A percentile compares a stretch with the other conserved stretches of the same genome.
Conservation (phyloP, 1,139 yeast genomes). For the Diutina mesorugosa region DNA sequence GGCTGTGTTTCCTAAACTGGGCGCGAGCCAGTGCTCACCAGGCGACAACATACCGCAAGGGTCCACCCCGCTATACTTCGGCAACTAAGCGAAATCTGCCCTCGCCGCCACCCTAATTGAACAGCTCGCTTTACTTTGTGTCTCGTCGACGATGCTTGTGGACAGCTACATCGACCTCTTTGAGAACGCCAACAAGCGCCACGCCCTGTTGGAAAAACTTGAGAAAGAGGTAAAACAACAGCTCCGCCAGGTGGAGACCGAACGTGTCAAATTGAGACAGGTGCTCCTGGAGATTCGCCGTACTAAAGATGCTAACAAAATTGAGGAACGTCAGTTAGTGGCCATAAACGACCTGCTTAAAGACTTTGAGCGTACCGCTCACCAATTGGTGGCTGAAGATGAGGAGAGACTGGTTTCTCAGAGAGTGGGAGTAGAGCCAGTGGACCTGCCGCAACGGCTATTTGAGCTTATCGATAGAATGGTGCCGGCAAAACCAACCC, state of each 20-base stretch:
- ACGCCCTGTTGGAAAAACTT: neutral
- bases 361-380: neutral
- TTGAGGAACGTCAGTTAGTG: conserved; percentile 1
- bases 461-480: neutral
- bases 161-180: conserved; percentile 2
- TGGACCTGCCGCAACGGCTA: neutral
- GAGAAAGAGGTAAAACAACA: conserved; percentile 1
- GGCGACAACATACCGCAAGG: neutral
- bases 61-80: neutral
- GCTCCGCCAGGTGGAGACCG: conserved; percentile 1
- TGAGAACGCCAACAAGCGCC: conserved; percentile 1
- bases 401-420: neutral
- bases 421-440: neutral
- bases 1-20: neutral
- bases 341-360: conserved; percentile 2
- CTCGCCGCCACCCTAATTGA: neutral
- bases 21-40: neutral
- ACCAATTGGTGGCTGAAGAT: neutral
- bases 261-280: neutral
- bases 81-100: neutral
- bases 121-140: neutral
- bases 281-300: conserved; percentile 1
- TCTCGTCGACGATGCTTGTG: neutral
- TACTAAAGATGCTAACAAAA: neutral
- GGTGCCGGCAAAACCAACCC: neutral